Evolutionary conservation across 73 alveolate genomes (phyloP), one percentile per base, ranked within the genome.

Genomic region (Paramecium biaurelia): DNA sequence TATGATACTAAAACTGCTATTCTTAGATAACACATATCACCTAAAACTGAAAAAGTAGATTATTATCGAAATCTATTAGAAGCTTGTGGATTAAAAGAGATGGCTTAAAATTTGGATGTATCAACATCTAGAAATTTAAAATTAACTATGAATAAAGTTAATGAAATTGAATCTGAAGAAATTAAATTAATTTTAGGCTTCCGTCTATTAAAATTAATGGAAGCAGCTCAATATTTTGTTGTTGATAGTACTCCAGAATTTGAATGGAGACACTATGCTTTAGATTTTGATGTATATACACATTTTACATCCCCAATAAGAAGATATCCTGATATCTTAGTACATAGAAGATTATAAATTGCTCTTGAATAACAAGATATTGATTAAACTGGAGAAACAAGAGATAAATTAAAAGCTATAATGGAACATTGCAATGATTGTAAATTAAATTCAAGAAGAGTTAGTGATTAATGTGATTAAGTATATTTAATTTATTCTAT

Each of bases 261-360:
- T 2, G 98, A 96, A 86, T 92, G 96, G 95, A 85, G 93, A 74
- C 99, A 98, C 85, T 98, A 92, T 92, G 98, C 99, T 9, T 89
- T 98, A 59, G 96, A 98, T 93, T 97, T 96, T 76, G 97, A 92
- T 58, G 94, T 98, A 57, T 98, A 98, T 95, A 97, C 99, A n/a
- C 99, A 98, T 86, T 98, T 98, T 88, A 98, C 98, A 58, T 96
- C 99, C 23, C 99, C 99, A 28, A 98, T 98, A 28, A 92, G 99
- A 82, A 93, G 99, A 94, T 98, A 98, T 95, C 98, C 99, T 30
- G 99, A 97, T 93, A 68, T 97, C 12, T 72, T 97, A 41, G 99
- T 97, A 8, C 99, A 97, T 92, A 93, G 99, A 56, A 96, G 95
- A 76, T 92, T 97, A 58, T 95, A 96, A 58, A 92, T 90, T 38